phyloP scores from a whole-genome alignment of 148 eudicot genomes.

The Polygonum maritimum region DNA sequence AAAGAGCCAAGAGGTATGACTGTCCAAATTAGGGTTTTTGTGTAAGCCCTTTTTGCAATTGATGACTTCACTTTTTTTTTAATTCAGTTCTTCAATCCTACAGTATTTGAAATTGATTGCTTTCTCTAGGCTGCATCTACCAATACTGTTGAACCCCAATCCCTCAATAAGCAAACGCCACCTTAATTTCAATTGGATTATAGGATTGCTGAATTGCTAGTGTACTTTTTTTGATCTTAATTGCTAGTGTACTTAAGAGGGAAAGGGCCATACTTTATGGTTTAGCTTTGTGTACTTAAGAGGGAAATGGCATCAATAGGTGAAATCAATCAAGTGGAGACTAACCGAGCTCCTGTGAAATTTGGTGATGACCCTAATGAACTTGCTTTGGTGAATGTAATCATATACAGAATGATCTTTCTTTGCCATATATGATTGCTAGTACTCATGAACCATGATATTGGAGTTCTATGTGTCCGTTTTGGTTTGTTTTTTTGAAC shows the following conservation, averaged over 20 bases:
- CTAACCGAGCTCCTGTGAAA: too few relatives aligned
- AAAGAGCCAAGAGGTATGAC: constrained; percentile 73
- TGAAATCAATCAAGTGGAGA: neutral
- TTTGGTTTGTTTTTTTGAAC: neutral
- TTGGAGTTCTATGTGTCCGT: neutral
- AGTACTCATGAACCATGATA: neutral
- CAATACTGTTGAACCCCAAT: neutral
- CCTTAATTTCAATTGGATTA: neutral
- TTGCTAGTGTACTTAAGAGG: neutral
- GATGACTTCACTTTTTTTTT: neutral
- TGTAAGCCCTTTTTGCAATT: neutral
- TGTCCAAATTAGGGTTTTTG: neutral
- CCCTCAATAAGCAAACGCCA: neutral
- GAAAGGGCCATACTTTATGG: neutral
- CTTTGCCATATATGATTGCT: neutral
- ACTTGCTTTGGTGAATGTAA: neutral
- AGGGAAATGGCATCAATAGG: neutral
- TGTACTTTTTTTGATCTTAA: too few relatives aligned
- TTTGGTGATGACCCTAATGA: neutral
- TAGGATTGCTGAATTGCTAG: neutral
- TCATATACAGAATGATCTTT: neutral
- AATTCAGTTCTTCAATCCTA: neutral
- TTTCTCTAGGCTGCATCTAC: neutral
- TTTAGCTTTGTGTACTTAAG: neutral
- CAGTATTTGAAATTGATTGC: neutral